Evolutionary conservation across 495 filamentous ascomycete genomes (phyloP).

Genomic region (Hypoxylon lienhwacheense): DNA sequence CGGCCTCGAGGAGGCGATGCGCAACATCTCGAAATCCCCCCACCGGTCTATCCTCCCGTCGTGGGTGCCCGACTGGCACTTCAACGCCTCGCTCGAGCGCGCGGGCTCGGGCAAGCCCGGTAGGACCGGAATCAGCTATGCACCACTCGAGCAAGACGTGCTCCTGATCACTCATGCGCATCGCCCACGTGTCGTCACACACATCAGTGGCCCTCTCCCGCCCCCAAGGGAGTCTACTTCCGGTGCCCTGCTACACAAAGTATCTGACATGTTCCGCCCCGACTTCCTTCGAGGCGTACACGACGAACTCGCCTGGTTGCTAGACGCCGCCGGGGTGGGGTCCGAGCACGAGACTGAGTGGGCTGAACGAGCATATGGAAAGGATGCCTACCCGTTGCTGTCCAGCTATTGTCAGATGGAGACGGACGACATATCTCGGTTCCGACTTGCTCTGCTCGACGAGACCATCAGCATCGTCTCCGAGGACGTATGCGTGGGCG

Average conservation of each 20-base stretch:
- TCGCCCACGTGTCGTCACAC: background rate
- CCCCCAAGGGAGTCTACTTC: background rate
- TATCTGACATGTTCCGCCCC: too few relatives aligned
- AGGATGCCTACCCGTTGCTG: background rate
- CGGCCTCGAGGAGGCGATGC: background rate
- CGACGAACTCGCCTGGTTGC: too few relatives aligned
- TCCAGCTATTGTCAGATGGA: background rate
- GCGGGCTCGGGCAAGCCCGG: background rate
- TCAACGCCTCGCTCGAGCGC: background rate
- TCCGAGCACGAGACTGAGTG: too few relatives aligned
- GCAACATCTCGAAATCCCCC: background rate
- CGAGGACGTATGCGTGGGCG: background rate
- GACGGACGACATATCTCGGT: background rate
- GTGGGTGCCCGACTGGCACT: slow-evolving; percentile 13
- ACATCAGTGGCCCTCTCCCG: background rate
- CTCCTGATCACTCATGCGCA: background rate
- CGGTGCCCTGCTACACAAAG: background rate
- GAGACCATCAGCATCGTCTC: background rate
- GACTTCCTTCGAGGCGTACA: too few relatives aligned
- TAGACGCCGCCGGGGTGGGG: too few relatives aligned
- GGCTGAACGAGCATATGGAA: background rate
- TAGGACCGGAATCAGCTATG: background rate
- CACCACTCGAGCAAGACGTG: background rate
- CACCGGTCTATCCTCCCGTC: slow-evolving; percentile 12
- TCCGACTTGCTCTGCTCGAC: slow-evolving; percentile 1